phyloP scores from a whole-genome alignment of 768 basidiomycete species.

The Xerocomellus amylosporus region DNA sequence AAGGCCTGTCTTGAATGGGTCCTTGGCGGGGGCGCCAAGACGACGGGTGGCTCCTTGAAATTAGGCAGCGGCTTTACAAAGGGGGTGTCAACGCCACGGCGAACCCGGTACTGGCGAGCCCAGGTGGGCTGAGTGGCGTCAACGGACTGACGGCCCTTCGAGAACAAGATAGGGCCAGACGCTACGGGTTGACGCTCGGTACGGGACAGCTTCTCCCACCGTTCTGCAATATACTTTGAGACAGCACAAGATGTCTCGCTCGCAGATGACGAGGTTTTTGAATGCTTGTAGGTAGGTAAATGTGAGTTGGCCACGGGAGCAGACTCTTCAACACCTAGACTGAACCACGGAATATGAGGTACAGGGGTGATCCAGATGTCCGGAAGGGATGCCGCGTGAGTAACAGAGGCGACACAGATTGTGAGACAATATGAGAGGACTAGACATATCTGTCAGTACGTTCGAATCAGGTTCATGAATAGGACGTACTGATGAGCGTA shows the following conservation, averaged over 20 bases:
- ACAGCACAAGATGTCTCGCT: conserved; percentile 22
- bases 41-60: conserved; percentile 17
- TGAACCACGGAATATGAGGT: conserved; percentile 59
- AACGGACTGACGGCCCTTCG: conserved; percentile 17
- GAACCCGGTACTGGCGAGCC: conserved; percentile 40
- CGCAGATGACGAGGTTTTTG: conserved; percentile 4
- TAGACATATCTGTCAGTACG: conserved; percentile 20
- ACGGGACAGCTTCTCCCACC: conserved; percentile 29
- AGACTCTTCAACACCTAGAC: conserved; percentile 4
- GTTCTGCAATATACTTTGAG: conserved; percentile 30
- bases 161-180: conserved; percentile 19
- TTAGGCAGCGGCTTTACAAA: conserved; percentile 37
- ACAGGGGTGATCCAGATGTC: conserved; percentile 54
- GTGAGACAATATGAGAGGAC: conserved; percentile 56
- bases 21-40: conserved; percentile 34
- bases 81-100: conserved; percentile 58
- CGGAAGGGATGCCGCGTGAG: conserved; percentile 43
- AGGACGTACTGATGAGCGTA: conserved; percentile 44
- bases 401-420: conserved; percentile 45
- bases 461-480: background rate
- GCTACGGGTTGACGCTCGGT: conserved; percentile 19
- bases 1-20: conserved; percentile 25
- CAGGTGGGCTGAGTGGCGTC: conserved; percentile 43
- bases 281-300: conserved; percentile 9
- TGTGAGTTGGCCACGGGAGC: conserved; percentile 2